Percentiles rank a stretch among this genome's conserved stretches.
These are phyloP conservation scores for Backusella liffmaniae DNA, from an alignment of 192 early-diverging fungal species.

Conservation along the genomic window DNA sequence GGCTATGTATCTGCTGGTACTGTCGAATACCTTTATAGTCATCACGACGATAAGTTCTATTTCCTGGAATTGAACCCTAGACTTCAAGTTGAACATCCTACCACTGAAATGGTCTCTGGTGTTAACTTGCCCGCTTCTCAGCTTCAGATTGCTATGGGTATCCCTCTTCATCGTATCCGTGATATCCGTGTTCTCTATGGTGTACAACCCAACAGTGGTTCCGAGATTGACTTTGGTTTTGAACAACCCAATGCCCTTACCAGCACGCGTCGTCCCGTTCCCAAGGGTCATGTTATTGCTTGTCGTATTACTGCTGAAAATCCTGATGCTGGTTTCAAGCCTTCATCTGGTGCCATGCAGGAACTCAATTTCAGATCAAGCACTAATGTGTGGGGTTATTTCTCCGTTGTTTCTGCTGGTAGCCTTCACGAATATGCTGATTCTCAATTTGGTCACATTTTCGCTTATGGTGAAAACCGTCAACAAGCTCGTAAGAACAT, in stretches of 20 bases:
- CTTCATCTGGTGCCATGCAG: slow-evolving; percentile 92
- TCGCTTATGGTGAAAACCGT: slow-evolving; percentile 94
- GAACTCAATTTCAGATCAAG: slow-evolving; percentile 96
- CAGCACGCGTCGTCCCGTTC: slow-evolving; percentile 87
- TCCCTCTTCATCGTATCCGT: slow-evolving; percentile 91
- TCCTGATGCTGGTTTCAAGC: slow-evolving; percentile 99
- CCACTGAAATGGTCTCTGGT: slow-evolving; percentile 98
- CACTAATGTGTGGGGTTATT: slow-evolving; percentile 99
- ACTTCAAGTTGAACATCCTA: slow-evolving; percentile 98
- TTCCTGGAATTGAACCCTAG: slow-evolving; percentile 98
- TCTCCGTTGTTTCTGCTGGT: slow-evolving; percentile 91
- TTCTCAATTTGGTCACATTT: slow-evolving; percentile 98
- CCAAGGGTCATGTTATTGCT: slow-evolving; percentile 98
- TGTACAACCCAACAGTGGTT: slow-evolving; percentile 78
- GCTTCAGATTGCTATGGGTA: slow-evolving; percentile 98
- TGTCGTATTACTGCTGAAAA: slow-evolving; percentile 99
- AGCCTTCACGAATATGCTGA: slow-evolving; percentile 99
- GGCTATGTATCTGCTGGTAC: slow-evolving; percentile 96
- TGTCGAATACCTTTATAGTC: slow-evolving; percentile 95
- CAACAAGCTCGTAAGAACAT: slow-evolving; percentile 93
- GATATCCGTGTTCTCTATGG: slow-evolving; percentile 97
- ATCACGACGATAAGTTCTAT: slow-evolving; percentile 83
- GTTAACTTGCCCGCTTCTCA: slow-evolving; percentile 98
- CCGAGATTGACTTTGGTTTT: slow-evolving; percentile 95
- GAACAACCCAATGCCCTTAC: slow-evolving; percentile 66